Percentiles rank a stretch among this genome's conserved stretches.
Evolutionary conservation across 768 basidiomycete genomes (phyloP).

Genomic region (Leccinum boreale): DNA sequence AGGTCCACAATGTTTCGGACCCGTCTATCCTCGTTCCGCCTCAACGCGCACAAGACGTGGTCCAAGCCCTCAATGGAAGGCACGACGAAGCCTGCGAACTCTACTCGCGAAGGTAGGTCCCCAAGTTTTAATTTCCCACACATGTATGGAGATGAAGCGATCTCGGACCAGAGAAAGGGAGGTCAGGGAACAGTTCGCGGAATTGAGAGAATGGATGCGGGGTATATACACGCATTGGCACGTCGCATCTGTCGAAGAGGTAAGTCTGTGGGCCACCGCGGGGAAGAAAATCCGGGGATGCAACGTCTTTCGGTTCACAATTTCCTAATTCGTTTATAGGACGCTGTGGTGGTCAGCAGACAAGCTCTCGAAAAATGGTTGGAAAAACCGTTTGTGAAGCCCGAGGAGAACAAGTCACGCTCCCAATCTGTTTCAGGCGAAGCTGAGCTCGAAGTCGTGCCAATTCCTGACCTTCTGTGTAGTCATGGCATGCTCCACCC

Average conservation of each 20-base stretch:
- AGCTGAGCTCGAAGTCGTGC: slow-evolving; percentile 19
- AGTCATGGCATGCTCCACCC: slow-evolving; percentile 63
- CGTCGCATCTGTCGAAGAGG: slow-evolving; percentile 45
- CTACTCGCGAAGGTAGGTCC: slow-evolving; percentile 46
- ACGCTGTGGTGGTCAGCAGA: slow-evolving; percentile 57
- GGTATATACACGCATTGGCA: slow-evolving; percentile 66
- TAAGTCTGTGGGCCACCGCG: slow-evolving; percentile 25
- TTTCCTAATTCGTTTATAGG: slow-evolving; percentile 34
- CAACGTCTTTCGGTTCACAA: slow-evolving; percentile 2
- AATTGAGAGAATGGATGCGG: slow-evolving; percentile 50
- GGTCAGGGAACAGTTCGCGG: slow-evolving; percentile 43
- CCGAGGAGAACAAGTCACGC: slow-evolving; percentile 18
- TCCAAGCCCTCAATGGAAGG: slow-evolving; percentile 50
- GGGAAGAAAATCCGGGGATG: slow-evolving; percentile 5
- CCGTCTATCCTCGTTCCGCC: slow-evolving; percentile 46
- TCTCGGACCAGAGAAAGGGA: slow-evolving; percentile 39
- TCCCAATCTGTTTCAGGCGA: slow-evolving; percentile 16
- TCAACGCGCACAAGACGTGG: slow-evolving; percentile 47
- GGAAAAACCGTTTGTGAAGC: slow-evolving; percentile 32
- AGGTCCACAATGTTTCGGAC: slow-evolving; percentile 7
- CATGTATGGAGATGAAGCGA: slow-evolving; percentile 13
- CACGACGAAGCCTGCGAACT: slow-evolving; percentile 53
- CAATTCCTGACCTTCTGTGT: slow-evolving; percentile 54
- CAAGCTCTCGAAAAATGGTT: slow-evolving; percentile 63
- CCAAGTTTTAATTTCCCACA: slow-evolving; percentile 13